Evolutionary conservation across 106 monocot genomes (phyloP), one percentile per base, ranked within the genome.

Genomic region (Apostasia ramifera): DNA sequence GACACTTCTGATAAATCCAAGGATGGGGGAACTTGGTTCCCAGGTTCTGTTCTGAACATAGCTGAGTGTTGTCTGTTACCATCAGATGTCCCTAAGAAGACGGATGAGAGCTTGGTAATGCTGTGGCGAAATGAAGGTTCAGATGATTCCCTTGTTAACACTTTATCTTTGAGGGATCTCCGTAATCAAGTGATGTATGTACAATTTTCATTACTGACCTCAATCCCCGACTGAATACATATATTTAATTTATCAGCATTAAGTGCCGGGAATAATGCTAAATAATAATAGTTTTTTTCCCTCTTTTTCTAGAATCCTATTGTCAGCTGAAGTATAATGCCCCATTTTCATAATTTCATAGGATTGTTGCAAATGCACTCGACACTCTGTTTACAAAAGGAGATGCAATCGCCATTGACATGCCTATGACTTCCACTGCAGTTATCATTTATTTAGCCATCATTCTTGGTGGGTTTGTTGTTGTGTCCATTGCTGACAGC

Each of bases 401-500:
- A 69, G 95, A 95, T 81, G 76, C 79, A 65, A 89, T 95, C 79
- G 95, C 95, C 38, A 95, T 95, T 69, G 86, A 89, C 73, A 95
- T 95, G 95, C 95, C 95, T 65, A 95, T 95, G 95, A 92, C 91
- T 47, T 69, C 68, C 39, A 88, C 85, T 49, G 95, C 95, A 44
- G 91, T 95, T 64, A 81, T 89, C 71, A 92, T 95, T 78, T 95
- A 95, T 68, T 75, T 95, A 3, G 95, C 88, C 40, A 86, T 89
- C 61, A 80, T 95, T 60, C 74, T 95, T 62, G 83, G 78, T 71
- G 95, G 95, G 38, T 89, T 60, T 86, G 80, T 88, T 75, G 95
- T 95, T 71, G 95, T 95, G 41, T 89, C 95, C 44, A 92, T 95
- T 78, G 95, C 95, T 69, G 95, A 95, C 47, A 95, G 95, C 78